A percentile compares a stretch with the other conserved stretches of the same genome.
phyloP scores from a whole-genome alignment of 768 basidiomycete genomes.

The Suillus decipiens region DNA sequence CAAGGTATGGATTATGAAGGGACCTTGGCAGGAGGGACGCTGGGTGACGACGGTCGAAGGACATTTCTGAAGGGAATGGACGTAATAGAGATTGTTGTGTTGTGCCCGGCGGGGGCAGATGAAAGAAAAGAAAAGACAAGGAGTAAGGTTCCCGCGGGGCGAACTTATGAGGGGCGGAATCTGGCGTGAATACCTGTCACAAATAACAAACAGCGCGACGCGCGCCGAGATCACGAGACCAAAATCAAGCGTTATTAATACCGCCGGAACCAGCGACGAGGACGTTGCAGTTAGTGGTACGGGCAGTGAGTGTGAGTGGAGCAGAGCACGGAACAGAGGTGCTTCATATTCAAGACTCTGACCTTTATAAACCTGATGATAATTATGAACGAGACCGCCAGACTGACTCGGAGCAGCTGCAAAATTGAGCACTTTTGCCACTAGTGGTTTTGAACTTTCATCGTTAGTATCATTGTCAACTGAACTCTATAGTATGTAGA shows the following conservation, averaged over 20 bases:
- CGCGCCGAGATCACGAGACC: slow-evolving; percentile 33
- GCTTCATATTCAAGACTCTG: neutral
- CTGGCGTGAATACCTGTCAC: slow-evolving; percentile 1
- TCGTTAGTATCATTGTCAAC: neutral
- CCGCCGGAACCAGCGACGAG: slow-evolving; percentile 1
- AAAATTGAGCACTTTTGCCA: neutral
- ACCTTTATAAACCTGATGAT: slow-evolving; percentile 3
- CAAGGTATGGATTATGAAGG: slow-evolving; percentile 77
- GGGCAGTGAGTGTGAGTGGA: neutral
- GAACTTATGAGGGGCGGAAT: slow-evolving; percentile 15
- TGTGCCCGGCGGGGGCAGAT: slow-evolving; percentile 17
- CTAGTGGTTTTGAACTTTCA: neutral
- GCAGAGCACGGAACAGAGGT: neutral
- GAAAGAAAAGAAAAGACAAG: slow-evolving; percentile 14
- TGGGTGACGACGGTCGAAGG: slow-evolving; percentile 55
- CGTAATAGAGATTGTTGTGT: slow-evolving; percentile 33
- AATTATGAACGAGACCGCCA: slow-evolving; percentile 1
- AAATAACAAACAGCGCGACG: slow-evolving; percentile 22
- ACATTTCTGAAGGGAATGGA: slow-evolving; percentile 37
- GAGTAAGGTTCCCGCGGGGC: neutral
- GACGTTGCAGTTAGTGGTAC: neutral
- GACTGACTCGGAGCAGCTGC: neutral
- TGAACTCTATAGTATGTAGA: neutral
- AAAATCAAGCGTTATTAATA: slow-evolving; percentile 19
- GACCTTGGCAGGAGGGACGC: slow-evolving; percentile 80